Conservation (phyloP, 1,284 basidiomycete genomes). For the Tylopilus sp. region DNA sequence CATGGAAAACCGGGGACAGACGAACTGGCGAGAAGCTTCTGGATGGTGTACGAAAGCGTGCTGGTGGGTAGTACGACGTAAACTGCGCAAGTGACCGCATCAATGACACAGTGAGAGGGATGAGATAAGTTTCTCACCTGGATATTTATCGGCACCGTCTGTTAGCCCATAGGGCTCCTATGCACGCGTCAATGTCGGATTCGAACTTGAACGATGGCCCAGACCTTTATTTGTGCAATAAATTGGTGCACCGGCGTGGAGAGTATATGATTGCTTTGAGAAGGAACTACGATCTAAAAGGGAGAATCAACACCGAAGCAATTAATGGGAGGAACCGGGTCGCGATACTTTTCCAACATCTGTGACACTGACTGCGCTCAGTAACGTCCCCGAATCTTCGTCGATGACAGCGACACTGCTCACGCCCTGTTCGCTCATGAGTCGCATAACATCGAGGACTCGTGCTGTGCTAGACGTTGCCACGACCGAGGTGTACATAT, state of each 20-base stretch:
- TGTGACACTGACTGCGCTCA: conserved; percentile 75
- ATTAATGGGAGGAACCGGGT: background rate
- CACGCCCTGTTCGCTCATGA: conserved; percentile 78
- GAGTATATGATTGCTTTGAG: conserved; percentile 69
- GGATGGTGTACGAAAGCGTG: conserved; percentile 61
- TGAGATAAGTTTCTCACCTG: conserved; percentile 42
- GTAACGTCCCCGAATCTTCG: conserved; percentile 50
- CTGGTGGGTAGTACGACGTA: conserved; percentile 66
- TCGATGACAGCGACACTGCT: conserved; percentile 74
- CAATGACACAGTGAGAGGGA: background rate
- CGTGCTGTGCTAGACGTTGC: conserved; percentile 52
- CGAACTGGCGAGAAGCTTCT: conserved; percentile 76
- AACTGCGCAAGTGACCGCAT: conserved; percentile 39
- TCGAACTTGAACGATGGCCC: background rate
- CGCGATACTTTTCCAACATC: conserved; percentile 63
- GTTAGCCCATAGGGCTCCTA: conserved; percentile 65
- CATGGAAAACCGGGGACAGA: conserved; percentile 2
- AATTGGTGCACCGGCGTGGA: conserved; percentile 62
- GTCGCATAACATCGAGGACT: conserved; percentile 71
- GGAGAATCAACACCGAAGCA: background rate
- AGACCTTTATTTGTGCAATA: conserved; percentile 64
- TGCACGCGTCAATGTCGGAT: background rate
- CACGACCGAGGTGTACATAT: conserved; percentile 58
- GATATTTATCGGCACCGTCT: conserved; percentile 71
- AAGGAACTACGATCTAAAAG: conserved; percentile 63